Evolutionary conservation across 1,284 basidiomycete genomes (phyloP).

Genomic region (Mycosarcoma maydis): DNA sequence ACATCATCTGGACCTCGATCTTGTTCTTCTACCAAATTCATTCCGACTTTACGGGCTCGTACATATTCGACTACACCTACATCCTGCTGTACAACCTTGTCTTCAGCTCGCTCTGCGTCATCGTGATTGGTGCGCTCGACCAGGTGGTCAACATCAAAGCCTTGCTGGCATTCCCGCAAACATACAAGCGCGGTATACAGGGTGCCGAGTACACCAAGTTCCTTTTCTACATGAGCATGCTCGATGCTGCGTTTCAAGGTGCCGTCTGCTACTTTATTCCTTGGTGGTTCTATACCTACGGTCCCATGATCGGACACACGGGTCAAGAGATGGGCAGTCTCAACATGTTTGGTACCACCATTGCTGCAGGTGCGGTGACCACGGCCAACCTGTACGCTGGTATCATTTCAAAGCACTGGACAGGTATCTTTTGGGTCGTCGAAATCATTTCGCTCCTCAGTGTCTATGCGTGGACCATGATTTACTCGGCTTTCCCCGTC

Average conservation of each 20-base stretch:
- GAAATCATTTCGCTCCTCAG: constrained; percentile 56
- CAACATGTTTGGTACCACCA: constrained; percentile 90
- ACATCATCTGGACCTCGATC: constrained; percentile 74
- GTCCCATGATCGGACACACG: constrained; percentile 43
- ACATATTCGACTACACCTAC: constrained; percentile 87
- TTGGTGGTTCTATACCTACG: constrained; percentile 77
- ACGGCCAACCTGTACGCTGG: constrained; percentile 74
- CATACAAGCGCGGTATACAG: constrained; percentile 90
- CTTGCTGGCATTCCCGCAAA: constrained; percentile 88
- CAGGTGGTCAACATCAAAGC: constrained; percentile 93
- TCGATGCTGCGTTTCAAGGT: constrained; percentile 92
- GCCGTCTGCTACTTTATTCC: constrained; percentile 90
- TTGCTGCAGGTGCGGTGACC: constrained; percentile 85
- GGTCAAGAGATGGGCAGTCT: constrained; percentile 70
- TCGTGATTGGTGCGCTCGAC: constrained; percentile 92
- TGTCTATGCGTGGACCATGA: constrained; percentile 54
- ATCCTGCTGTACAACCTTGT: constrained; percentile 78
- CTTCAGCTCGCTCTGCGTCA: constrained; percentile 93
- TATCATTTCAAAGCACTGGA: constrained; percentile 51
- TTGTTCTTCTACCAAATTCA: constrained; percentile 94
- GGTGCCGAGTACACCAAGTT: constrained; percentile 89
- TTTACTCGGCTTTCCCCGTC: constrained; percentile 56
- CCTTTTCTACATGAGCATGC: constrained; percentile 95
- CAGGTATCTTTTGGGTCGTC: constrained; percentile 55
- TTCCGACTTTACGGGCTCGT: constrained; percentile 90